A percentile compares a stretch with the other conserved stretches of the same genome.
phyloP scores from a whole-genome alignment of 768 basidiomycete genomes.

The Mycena olivaceomarginata region DNA sequence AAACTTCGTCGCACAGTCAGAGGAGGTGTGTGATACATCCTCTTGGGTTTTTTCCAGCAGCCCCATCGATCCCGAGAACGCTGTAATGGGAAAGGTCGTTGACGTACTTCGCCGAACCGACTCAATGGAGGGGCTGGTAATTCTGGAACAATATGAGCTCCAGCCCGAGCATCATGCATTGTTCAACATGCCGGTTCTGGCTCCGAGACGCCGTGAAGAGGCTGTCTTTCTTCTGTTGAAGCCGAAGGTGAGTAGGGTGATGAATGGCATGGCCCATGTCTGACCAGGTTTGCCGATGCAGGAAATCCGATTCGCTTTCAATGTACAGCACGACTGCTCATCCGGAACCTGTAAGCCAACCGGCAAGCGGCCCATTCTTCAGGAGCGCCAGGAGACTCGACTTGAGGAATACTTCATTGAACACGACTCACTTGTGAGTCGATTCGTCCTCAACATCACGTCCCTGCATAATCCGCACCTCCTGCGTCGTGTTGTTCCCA shows the following conservation, averaged over 20 bases:
- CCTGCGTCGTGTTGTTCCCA: not conserved
- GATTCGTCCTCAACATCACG: slow-evolving; percentile 10
- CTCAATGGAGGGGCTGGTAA: too few species aligned
- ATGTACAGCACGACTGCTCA: too few species aligned
- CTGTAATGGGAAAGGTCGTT: slow-evolving; percentile 7
- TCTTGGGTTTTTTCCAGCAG: slow-evolving; percentile 51
- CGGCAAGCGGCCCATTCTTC: not conserved
- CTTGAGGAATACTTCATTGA: slow-evolving; percentile 21
- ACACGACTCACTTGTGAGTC: slow-evolving; percentile 10
- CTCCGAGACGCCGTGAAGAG: not conserved
- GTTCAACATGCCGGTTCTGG: not conserved
- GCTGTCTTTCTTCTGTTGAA: not conserved
- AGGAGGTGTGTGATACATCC: slow-evolving; percentile 46
- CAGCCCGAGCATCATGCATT: too few species aligned
- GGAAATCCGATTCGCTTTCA: not conserved
- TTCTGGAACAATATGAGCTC: too few species aligned
- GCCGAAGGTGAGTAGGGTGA: slow-evolving; percentile 14
- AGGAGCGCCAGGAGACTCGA: slow-evolving; percentile 1
- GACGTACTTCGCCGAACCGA: not conserved
- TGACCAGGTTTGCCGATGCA: not conserved
- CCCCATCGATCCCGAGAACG: slow-evolving; percentile 9
- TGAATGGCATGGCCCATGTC: too few species aligned
- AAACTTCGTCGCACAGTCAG: slow-evolving; percentile 36
- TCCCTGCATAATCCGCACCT: slow-evolving; percentile 28
- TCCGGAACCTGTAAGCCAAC: too few species aligned